Conservation (phyloP, 2,329 filamentous ascomycete species). For the Epichloe glyceriae region DNA sequence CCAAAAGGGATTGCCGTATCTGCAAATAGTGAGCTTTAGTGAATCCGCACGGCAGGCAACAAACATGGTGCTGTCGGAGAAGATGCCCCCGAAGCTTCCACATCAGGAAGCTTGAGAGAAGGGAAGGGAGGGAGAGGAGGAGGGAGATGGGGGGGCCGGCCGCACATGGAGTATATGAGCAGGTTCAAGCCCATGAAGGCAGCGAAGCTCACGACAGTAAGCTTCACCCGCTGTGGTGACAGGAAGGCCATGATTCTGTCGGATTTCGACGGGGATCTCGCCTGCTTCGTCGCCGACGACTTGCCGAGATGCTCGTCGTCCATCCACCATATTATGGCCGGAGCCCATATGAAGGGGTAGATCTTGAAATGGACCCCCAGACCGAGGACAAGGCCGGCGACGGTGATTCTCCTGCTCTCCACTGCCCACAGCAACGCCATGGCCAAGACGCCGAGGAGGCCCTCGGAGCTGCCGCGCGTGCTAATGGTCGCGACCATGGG, state of each 20-base stretch:
- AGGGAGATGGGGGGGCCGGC: too few species aligned
- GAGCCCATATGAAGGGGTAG: slow-evolving; percentile 92
- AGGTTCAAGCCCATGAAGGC: slow-evolving; percentile 65
- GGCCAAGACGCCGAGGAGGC: slow-evolving; percentile 73
- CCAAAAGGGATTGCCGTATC: slow-evolving; percentile 71
- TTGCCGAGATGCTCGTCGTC: slow-evolving; percentile 37
- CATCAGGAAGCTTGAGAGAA: not conserved
- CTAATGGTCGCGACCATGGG: slow-evolving; percentile 98
- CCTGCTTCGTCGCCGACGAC: not conserved
- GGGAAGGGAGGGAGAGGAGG: not conserved
- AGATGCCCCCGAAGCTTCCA: not conserved
- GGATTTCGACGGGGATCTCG: slow-evolving; percentile 9
- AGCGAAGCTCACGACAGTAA: slow-evolving; percentile 51
- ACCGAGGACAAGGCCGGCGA: slow-evolving; percentile 67
- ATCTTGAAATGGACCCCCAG: slow-evolving; percentile 95
- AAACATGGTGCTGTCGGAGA: not conserved
- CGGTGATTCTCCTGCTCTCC: slow-evolving; percentile 41
- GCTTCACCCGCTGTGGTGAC: slow-evolving; percentile 39
- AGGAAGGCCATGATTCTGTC: slow-evolving; percentile 28
- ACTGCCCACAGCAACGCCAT: slow-evolving; percentile 75
- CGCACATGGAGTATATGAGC: slow-evolving; percentile 61
- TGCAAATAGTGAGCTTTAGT: slow-evolving; percentile 18
- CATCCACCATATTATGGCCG: slow-evolving; percentile 70
- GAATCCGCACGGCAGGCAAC: not conserved
- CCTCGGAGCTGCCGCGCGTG: slow-evolving; percentile 87